Evolutionary conservation across 352 stramenopile genomes (phyloP).

Genomic region (Phytophthora ohioensis): DNA sequence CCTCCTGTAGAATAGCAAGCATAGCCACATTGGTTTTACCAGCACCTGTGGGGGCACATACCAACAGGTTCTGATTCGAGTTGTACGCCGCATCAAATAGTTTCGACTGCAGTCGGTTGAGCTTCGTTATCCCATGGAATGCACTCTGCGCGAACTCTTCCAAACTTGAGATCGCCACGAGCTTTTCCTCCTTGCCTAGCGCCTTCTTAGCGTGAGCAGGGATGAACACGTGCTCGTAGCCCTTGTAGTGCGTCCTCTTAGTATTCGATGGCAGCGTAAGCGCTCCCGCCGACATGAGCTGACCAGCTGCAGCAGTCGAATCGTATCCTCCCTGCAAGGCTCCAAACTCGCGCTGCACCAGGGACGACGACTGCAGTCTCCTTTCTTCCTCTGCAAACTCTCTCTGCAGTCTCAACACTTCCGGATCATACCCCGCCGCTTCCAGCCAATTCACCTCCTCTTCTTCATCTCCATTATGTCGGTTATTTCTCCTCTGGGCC

Average conservation of each 20-base stretch:
- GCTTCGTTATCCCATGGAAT: conserved; percentile 73
- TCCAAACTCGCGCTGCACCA: conserved; percentile 83
- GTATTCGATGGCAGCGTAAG: conserved; percentile 66
- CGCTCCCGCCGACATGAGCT: conserved; percentile 65
- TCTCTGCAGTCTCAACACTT: conserved; percentile 77
- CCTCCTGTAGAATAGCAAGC: conserved; percentile 94
- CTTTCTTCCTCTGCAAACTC: conserved; percentile 77
- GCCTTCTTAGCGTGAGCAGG: conserved; percentile 72
- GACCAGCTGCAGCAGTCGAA: conserved; percentile 64
- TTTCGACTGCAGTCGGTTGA: conserved; percentile 99
- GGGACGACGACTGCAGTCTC: conserved; percentile 66
- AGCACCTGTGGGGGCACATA: conserved; percentile 93
- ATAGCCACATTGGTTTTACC: conserved; percentile 99
- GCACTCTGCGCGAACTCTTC: conserved; percentile 82
- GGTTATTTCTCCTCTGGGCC: conserved; percentile 59
- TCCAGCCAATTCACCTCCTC: conserved; percentile 78
- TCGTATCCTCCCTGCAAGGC: conserved; percentile 76
- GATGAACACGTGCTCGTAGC: conserved; percentile 88
- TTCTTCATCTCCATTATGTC: conserved; percentile 46
- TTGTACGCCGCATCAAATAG: conserved; percentile 97
- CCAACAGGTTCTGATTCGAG: conserved; percentile 97
- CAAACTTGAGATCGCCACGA: conserved; percentile 72
- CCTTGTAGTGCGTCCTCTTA: conserved; percentile 81
- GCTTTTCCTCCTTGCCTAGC: conserved; percentile 59
- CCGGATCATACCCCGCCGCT: conserved; percentile 78